Percentiles rank a stretch among this genome's conserved stretches.
phyloP scores from a whole-genome alignment of 495 filamentous ascomycete species.

The Daldinia loculata region DNA sequence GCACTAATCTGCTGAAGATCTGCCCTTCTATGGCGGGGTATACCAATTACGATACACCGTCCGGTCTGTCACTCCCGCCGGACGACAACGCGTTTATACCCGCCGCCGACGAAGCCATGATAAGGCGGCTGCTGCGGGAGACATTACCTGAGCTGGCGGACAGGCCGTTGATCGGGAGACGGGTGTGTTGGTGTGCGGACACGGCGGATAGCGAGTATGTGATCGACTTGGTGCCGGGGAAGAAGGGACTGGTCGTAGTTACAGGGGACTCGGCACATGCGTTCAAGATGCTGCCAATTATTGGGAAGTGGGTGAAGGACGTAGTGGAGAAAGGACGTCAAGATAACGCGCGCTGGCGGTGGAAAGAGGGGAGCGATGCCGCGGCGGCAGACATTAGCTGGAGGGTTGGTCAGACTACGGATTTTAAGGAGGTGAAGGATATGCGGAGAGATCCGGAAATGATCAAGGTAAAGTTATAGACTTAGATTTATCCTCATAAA shows the following conservation, averaged over 20 bases:
- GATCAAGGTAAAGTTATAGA: conserved; percentile 20
- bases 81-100: conserved; percentile 56
- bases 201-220: conserved; percentile 64
- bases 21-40: conserved; percentile 64
- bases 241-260: conserved; percentile 53
- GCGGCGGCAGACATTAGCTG: conserved; percentile 33
- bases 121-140: conserved; percentile 58
- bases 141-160: conserved; percentile 60
- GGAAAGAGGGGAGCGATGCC: conserved; percentile 42
- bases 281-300: conserved; percentile 66
- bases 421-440: conserved; percentile 38
- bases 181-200: conserved; percentile 67
- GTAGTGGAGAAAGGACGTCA: conserved; percentile 38
- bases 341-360: conserved; percentile 36
- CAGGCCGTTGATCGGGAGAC: conserved; percentile 57
- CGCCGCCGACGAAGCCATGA: conserved; percentile 55
- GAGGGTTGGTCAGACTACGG: conserved; percentile 37
- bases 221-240: conserved; percentile 63
- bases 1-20: conserved; percentile 63
- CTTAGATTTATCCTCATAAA: not conserved
- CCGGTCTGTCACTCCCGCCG: conserved; percentile 41
- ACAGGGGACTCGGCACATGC: conserved; percentile 64
- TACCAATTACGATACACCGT: conserved; percentile 50
- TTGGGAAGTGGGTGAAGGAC: conserved; percentile 59
- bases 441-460: conserved; percentile 25